Conservation (phyloP, 768 basidiomycete genomes). For the Saitozyma sp. region DNA sequence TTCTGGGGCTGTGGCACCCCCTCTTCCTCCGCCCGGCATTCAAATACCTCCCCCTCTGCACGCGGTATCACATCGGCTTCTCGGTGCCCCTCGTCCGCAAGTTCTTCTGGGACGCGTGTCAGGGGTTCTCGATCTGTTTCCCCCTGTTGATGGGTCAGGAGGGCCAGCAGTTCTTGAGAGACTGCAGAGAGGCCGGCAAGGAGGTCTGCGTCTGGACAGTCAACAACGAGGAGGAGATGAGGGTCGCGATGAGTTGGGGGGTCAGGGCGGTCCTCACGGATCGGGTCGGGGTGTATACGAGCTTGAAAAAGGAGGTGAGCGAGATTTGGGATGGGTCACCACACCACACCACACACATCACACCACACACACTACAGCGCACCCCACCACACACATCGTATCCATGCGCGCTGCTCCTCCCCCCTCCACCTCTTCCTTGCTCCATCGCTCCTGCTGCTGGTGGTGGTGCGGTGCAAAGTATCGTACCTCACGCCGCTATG, state of each 20-base stretch:
- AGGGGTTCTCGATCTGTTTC: slow-evolving; percentile 51
- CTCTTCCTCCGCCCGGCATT: slow-evolving; percentile 50
- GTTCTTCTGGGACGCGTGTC: slow-evolving; percentile 51
- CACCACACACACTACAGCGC: too few species aligned
- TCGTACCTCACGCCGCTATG: too few species aligned
- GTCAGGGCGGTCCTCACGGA: slow-evolving; percentile 53
- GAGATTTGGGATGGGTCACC: background rate
- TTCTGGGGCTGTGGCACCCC: slow-evolving; percentile 54
- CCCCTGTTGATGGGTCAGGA: slow-evolving; percentile 42
- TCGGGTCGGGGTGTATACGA: slow-evolving; percentile 38
- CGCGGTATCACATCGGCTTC: slow-evolving; percentile 52
- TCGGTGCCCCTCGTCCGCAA: slow-evolving; percentile 41
- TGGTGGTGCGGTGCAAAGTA: too few species aligned
- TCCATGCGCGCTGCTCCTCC: too few species aligned
- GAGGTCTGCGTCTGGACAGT: slow-evolving; percentile 53
- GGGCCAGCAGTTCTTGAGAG: slow-evolving; percentile 49
- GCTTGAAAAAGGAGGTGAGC: slow-evolving; percentile 42
- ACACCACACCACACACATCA: background rate
- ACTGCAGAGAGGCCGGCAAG: slow-evolving; percentile 49
- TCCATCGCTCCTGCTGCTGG: too few species aligned
- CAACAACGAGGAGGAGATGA: slow-evolving; percentile 51
- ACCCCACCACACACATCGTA: background rate
- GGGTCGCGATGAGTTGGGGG: slow-evolving; percentile 46
- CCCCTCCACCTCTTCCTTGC: too few species aligned
- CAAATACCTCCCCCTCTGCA: slow-evolving; percentile 43